Conservation (phyloP, 441 rosid genomes). For the Aleurites moluccanus region DNA sequence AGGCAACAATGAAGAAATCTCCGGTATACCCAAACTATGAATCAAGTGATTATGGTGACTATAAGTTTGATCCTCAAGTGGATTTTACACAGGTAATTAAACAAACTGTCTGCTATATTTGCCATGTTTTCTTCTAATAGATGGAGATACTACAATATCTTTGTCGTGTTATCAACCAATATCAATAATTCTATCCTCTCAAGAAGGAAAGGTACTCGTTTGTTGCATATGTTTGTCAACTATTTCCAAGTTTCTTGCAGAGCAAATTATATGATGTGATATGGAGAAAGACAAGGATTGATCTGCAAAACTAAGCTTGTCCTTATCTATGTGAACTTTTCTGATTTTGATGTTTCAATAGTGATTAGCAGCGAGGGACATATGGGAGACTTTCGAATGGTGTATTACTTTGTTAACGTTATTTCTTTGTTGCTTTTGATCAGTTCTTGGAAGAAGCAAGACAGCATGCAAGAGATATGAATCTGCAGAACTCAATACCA, state of each 20-base stretch:
- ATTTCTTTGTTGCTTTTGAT: slow-evolving; percentile 13
- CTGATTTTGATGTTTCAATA: slow-evolving; percentile 5
- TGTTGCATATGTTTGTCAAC: not conserved
- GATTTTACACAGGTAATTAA: slow-evolving; percentile 45
- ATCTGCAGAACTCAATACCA: slow-evolving; percentile 18
- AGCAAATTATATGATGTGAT: not conserved
- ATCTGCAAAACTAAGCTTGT: not conserved
- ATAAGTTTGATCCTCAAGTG: slow-evolving; percentile 45
- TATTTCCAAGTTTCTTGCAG: not conserved
- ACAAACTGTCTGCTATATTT: slow-evolving; percentile 1
- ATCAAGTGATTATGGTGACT: slow-evolving; percentile 34
- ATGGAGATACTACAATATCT: not conserved
- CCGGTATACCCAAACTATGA: slow-evolving; percentile 32
- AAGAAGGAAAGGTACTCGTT: not conserved
- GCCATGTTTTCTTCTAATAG: not conserved
- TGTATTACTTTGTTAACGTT: not conserved
- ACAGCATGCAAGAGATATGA: slow-evolving; percentile 38
- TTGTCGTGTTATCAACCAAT: not conserved
- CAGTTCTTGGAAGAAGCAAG: slow-evolving; percentile 64
- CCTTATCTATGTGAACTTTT: not conserved
- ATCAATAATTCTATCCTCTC: not conserved
- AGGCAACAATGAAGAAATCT: slow-evolving; percentile 37
- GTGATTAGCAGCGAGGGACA: not conserved
- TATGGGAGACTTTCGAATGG: not conserved
- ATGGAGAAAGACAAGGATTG: not conserved